A percentile compares a stretch with the other conserved stretches of the same genome.
Conservation (phyloP, 495 filamentous ascomycete species). For the Hypoxylon crocopeplum region DNA sequence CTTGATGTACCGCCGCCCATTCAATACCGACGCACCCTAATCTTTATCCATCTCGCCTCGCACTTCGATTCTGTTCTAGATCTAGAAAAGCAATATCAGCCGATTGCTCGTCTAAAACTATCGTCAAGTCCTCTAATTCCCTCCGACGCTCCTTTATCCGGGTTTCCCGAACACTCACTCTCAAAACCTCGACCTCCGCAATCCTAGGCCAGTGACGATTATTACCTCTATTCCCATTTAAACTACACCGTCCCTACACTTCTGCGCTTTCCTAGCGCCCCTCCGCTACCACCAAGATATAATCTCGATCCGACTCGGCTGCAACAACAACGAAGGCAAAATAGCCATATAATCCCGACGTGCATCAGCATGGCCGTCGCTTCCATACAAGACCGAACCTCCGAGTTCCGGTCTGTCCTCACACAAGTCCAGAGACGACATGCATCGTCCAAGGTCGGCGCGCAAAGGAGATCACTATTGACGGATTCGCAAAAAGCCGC, state of each 20-base stretch:
- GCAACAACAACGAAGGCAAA: too few species aligned
- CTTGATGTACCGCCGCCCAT: too few species aligned
- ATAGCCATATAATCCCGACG: too few species aligned
- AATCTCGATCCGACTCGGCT: too few species aligned
- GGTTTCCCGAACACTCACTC: conserved; percentile 23
- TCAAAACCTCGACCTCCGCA: not conserved
- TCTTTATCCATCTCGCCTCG: not conserved
- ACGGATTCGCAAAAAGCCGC: conserved; percentile 73
- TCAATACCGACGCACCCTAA: too few species aligned
- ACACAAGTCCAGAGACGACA: conserved; percentile 79
- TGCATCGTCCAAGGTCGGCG: conserved; percentile 69
- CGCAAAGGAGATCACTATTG: conserved; percentile 83
- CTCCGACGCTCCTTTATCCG: conserved; percentile 17
- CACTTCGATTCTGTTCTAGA: not conserved
- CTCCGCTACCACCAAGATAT: not conserved
- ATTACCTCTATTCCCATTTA: too few species aligned
- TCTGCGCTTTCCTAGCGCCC: too few species aligned
- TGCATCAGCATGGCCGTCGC: conserved; percentile 55
- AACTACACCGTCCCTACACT: too few species aligned
- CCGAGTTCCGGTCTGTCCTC: conserved; percentile 91
- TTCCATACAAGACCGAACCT: conserved; percentile 95
- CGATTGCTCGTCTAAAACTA: too few species aligned
- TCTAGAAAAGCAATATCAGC: not conserved
- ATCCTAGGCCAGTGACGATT: not conserved
- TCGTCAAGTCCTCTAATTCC: not conserved